Conservation (phyloP, 2,329 filamentous ascomycete species). For the Neopestalotiopsis sp. region DNA sequence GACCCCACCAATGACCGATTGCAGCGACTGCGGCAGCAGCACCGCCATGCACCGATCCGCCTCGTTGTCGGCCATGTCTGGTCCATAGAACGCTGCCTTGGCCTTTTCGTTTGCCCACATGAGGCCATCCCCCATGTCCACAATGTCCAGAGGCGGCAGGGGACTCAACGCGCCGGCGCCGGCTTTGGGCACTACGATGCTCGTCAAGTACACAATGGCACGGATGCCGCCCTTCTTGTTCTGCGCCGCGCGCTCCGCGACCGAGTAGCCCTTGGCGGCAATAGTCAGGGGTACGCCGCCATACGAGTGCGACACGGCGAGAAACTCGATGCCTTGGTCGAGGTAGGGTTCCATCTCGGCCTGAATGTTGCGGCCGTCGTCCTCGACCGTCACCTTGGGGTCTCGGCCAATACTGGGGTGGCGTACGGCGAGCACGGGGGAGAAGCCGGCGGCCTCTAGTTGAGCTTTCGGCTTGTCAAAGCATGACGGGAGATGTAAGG, state of each 20-base stretch:
- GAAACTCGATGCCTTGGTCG: not conserved
- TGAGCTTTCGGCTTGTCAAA: not conserved
- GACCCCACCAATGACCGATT: not conserved
- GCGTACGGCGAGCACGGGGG: not conserved
- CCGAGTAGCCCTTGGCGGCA: not conserved
- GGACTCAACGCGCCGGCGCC: not conserved
- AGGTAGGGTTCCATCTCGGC: not conserved
- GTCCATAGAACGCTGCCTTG: not conserved
- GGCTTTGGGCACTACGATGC: not conserved
- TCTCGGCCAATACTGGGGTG: not conserved
- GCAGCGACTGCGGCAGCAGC: constrained; percentile 8
- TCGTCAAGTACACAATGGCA: not conserved
- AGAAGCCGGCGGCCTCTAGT: not conserved
- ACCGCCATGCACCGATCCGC: not conserved
- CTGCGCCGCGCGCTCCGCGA: constrained; percentile 2
- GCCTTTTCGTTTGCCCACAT: not conserved
- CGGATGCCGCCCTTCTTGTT: not conserved
- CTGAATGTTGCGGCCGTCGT: not conserved
- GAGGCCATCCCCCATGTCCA: not conserved
- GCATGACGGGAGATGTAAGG: not conserved
- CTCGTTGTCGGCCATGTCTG: not conserved
- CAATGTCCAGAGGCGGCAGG: not conserved
- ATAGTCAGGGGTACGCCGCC: not conserved
- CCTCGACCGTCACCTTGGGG: not conserved
- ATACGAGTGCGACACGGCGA: constrained; percentile 4